Evolutionary conservation across 2,329 filamentous ascomycete species (phyloP).

Genomic region (Aureobasidium sp.): DNA sequence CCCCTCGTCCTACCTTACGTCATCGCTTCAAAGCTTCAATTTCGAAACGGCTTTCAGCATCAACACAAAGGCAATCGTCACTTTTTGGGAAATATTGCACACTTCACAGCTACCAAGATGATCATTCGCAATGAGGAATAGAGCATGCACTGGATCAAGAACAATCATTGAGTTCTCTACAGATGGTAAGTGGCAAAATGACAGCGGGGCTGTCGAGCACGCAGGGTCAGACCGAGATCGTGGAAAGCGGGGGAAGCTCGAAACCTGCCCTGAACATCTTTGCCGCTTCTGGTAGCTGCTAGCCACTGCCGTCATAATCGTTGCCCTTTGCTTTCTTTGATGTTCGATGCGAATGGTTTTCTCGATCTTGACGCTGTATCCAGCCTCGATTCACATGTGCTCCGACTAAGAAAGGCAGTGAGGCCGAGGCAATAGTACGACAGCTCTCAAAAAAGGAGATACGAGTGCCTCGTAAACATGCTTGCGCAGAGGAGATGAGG

Average conservation of each 20-base stretch:
- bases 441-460: background rate
- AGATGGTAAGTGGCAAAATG: background rate
- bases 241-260: slow-evolving; percentile 10
- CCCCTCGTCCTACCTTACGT: slow-evolving; percentile 4
- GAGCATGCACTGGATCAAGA: too few species aligned
- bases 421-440: background rate
- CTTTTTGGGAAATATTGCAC: too few species aligned
- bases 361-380: background rate
- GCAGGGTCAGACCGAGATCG: background rate
- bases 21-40: background rate
- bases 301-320: slow-evolving; percentile 1
- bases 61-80: background rate
- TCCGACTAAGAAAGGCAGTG: background rate
- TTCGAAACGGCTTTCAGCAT: background rate
- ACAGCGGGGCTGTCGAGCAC: background rate
- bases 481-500: background rate
- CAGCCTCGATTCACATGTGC: background rate
- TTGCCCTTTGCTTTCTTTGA: slow-evolving; percentile 1
- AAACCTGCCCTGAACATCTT: slow-evolving; percentile 8
- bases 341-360: background rate
- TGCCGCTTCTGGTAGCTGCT: slow-evolving; percentile 9
- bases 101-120: too few species aligned
- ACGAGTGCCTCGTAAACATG: background rate
- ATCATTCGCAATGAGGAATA: too few species aligned
- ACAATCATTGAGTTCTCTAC: too few species aligned